Base-by-base conservation (phyloP, 2,329 filamentous ascomycete species). In the Sporothrix brunneoviolacea region DNA sequence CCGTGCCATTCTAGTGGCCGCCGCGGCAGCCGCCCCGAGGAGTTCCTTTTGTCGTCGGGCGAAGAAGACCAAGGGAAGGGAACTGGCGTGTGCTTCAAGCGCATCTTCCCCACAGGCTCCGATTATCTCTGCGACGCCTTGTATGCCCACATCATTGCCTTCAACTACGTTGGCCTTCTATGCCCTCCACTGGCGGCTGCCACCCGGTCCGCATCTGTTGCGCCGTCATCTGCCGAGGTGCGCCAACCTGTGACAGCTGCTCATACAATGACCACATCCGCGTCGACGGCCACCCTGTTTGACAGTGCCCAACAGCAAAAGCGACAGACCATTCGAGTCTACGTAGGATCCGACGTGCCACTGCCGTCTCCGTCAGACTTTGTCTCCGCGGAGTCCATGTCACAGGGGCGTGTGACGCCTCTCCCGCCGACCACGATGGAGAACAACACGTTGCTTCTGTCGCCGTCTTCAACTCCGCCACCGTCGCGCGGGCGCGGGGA, bases 81-180 rank as follows among this genome's bases (percentile, higher is more conserved):
- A 16, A 21, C 28, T 22, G 52, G 51, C 8, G 32, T 48, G 0
- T 59, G 62, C 0, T 66, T 82, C 51, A 70, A 71, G 54, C 72
- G 71, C 48, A 70, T 82, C 45, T 81, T 82, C 59, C 70, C 73
- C 1, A 58, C 63, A 3, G 77, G 72, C 19, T 72, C 74, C 2
- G 74, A 79, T 54, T 74, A 76, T 56, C 70, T 80, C 6, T 80
- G 77, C 58, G 76, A 82, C 46, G 75, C 77, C 0, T 62, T 82
- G 6, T 82, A 81, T 58, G 78, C 78, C 0, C 77, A 82, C 57
- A 67, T 82, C 8, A 63, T 82, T 4, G 77, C 75, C 0, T 80
- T 77, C 62, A 82, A 80, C 62, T 82, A 82, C 64, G 66, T 82
- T 46, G 63, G 62, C 39, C 61, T 64, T 5, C 57, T 73, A 9